Conservation (phyloP, 2,329 filamentous ascomycete species). For the Penicillium vulpinum region DNA sequence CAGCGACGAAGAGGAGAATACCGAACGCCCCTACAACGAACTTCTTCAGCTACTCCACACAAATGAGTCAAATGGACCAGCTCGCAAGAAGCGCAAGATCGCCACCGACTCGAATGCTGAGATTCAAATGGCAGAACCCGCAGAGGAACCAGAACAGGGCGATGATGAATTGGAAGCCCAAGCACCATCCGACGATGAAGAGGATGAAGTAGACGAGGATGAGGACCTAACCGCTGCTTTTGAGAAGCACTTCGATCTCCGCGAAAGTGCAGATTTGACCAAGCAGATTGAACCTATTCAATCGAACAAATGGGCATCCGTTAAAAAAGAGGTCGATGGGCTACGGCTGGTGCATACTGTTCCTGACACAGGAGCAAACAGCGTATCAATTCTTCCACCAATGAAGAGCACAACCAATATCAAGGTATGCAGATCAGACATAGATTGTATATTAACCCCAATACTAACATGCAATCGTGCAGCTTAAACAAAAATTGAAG, state of each 20-base stretch:
- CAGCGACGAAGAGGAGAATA: conserved; percentile 42
- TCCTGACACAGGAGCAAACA: conserved; percentile 31
- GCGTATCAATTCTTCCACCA: conserved; percentile 28
- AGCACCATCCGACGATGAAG: conserved; percentile 48
- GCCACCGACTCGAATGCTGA: conserved; percentile 32
- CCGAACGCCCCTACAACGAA: conserved; percentile 54
- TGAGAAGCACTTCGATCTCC: conserved; percentile 72
- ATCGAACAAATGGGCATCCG: conserved; percentile 51
- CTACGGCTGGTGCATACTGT: conserved; percentile 33
- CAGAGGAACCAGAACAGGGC: conserved; percentile 31
- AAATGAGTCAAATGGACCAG: conserved; percentile 45
- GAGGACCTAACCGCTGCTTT: conserved; percentile 67
- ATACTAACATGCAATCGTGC: conserved; percentile 41
- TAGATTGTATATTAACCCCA: not conserved
- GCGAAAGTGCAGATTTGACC: conserved; percentile 62
- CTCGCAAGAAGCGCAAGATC: conserved; percentile 56
- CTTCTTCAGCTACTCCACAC: conserved; percentile 58
- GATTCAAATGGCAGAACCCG: conserved; percentile 24
- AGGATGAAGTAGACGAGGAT: conserved; percentile 39
- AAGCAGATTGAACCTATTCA: conserved; percentile 51
- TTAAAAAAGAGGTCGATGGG: conserved; percentile 39
- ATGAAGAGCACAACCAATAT: conserved; percentile 35
- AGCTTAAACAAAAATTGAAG: conserved; percentile 70
- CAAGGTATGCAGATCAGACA: conserved; percentile 32
- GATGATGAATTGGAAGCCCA: conserved; percentile 50